Evolutionary conservation across 306 rosid genomes (phyloP), one percentile per base, ranked within the genome.

Genomic region (Quillaja saponaria): DNA sequence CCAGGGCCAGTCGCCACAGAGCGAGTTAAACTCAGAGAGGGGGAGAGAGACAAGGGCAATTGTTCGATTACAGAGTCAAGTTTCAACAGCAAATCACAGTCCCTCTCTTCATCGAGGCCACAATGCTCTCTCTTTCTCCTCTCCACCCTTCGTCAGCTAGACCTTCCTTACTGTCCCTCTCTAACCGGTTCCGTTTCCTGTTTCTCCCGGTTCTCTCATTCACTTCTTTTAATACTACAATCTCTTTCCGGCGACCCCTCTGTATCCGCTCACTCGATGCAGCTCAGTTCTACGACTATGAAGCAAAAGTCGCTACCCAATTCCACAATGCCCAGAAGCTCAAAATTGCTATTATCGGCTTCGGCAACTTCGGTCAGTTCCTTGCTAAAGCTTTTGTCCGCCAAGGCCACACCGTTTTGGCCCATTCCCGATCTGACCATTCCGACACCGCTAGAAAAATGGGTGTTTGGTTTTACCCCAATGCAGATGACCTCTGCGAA

Each of bases 301-400:
- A 90, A 51, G 35, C 90, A 31, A 85, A 79, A 55, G 34, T 78
- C 41, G 90, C 95, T 13, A 49, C 71, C 47, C 73, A 85, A 13
- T 85, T 73, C 48, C 78, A 33, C 3, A 56, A 38, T 34, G 47
- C 82, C 13, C 79, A 78, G 65, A 75, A 64, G 62, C 90, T 87
- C 45, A 90, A 87, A 52, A 80, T 90, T 57, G 96, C 87, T 17
- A 55, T 84, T 0, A 11, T 86, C 14, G 95, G 96, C 45, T 89
- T 82, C 72, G 96, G 96, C 4, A 87, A 91, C 76, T 91, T 54
- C 69, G 96, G 96, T 33, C 95, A 81, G 52, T 87, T 87, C 72
- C 95, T 91, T 12, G 91, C 97, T 19, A 59, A 44, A 17, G 72
- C 87, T 35, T 53, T 90, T 8, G 78, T 81, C 55, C 68, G 73